Percentiles rank a stretch among this genome's conserved stretches.
phyloP scores from a whole-genome alignment of 1,139 yeast species.

The Diutina ranongensis region DNA sequence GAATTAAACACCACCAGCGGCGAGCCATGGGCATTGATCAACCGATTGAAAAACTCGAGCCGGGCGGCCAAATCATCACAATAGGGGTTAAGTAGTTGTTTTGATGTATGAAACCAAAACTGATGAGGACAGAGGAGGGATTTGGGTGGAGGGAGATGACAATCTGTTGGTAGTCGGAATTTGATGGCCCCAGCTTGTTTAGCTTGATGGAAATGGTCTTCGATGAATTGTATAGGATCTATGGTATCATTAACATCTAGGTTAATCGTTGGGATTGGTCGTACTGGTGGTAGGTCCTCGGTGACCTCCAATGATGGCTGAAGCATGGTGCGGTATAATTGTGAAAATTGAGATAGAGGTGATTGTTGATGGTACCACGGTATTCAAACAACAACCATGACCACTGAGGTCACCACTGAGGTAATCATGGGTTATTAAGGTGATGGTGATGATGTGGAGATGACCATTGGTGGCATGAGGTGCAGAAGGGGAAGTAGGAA shows the following conservation, averaged over 20 bases:
- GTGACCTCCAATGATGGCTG: neutral
- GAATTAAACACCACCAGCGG: neutral
- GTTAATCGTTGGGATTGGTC: neutral
- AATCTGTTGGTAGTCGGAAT: neutral
- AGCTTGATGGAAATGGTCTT: slow-evolving; percentile 15
- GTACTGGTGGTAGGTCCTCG: neutral
- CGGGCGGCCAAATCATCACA: slow-evolving; percentile 20
- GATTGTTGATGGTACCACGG: no score
- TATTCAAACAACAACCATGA: no score
- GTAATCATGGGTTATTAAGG: no score
- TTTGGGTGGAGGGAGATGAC: neutral
- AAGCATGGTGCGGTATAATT: neutral
- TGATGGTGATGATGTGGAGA: no score
- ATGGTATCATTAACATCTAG: neutral
- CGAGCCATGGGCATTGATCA: slow-evolving; percentile 14
- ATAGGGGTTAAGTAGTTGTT: slow-evolving; percentile 18
- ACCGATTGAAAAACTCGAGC: slow-evolving; percentile 20
- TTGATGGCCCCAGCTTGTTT: neutral
- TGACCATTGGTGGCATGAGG: no score
- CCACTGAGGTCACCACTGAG: no score
- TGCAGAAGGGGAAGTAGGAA: no score
- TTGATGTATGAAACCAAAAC: slow-evolving; percentile 45
- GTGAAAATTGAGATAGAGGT: neutral
- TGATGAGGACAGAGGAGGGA: slow-evolving; percentile 23
- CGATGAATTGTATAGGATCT: slow-evolving; percentile 24